phyloP scores from a whole-genome alignment of 768 basidiomycete genomes.

The Leucosporidium creatinivorum region DNA sequence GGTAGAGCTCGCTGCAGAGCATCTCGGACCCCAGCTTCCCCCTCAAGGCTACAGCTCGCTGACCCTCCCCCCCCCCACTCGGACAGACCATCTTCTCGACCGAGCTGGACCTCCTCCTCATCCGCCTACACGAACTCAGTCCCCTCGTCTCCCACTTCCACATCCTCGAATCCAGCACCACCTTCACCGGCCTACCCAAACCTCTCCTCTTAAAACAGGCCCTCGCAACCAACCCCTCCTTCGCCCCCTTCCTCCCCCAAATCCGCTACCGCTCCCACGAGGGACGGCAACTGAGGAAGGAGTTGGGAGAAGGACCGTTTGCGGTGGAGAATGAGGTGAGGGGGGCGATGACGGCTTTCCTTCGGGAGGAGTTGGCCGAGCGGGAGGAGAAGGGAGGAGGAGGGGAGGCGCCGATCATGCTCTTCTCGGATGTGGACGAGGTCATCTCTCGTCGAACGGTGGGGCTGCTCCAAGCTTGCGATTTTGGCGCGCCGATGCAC shows the following conservation, averaged over 20 bases:
- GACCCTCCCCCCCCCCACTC: neutral
- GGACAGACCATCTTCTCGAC: constrained; percentile 49
- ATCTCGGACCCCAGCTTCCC: too few species aligned
- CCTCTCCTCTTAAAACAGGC: constrained; percentile 46
- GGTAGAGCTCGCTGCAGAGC: neutral
- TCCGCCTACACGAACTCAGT: constrained; percentile 57
- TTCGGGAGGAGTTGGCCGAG: constrained; percentile 43
- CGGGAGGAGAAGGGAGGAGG: neutral
- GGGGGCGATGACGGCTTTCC: constrained; percentile 49
- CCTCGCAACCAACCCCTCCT: constrained; percentile 46
- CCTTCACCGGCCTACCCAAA: constrained; percentile 58
- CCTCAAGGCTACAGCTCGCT: neutral
- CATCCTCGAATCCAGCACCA: constrained; percentile 55
- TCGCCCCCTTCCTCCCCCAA: constrained; percentile 51
- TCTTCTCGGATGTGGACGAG: constrained; percentile 60
- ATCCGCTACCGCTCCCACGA: constrained; percentile 51
- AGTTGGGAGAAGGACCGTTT: constrained; percentile 48
- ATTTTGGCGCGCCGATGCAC: constrained; percentile 52
- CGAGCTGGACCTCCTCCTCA: constrained; percentile 58
- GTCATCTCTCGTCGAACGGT: constrained; percentile 53
- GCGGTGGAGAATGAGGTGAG: constrained; percentile 51
- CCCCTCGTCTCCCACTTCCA: constrained; percentile 55
- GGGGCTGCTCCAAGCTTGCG: constrained; percentile 51
- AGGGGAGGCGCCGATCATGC: constrained; percentile 46
- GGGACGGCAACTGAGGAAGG: constrained; percentile 14